These are phyloP conservation scores for Solanum chacoense DNA, from an alignment of 305 asterid species.

Conservation along the genomic window DNA sequence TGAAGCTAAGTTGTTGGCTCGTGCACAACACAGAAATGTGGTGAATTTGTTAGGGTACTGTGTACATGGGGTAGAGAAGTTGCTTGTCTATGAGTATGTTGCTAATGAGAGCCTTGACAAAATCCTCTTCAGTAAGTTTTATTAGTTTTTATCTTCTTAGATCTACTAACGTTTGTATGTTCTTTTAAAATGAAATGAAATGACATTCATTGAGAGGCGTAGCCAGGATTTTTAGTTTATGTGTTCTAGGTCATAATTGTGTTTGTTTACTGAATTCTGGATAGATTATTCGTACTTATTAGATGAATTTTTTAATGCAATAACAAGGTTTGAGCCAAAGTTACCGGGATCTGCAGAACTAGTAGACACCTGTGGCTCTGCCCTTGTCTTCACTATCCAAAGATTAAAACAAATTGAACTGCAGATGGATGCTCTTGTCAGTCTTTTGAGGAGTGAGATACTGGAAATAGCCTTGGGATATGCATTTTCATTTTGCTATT, in stretches of 20 bases:
- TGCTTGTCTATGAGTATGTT: slow-evolving; percentile 84
- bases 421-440: background rate
- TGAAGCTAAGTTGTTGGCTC: slow-evolving; percentile 78
- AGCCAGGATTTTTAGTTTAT: background rate
- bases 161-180: background rate
- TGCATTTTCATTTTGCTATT: background rate
- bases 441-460: background rate
- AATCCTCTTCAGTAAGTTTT: slow-evolving; percentile 74
- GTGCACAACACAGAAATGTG: slow-evolving; percentile 87
- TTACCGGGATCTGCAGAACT: background rate
- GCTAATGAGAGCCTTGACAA: slow-evolving; percentile 88
- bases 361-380: background rate
- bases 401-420: background rate
- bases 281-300: background rate
- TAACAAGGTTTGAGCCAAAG: background rate
- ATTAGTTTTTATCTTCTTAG: background rate
- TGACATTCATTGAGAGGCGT: background rate
- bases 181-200: background rate
- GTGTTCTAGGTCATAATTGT: background rate
- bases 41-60: slow-evolving; percentile 89
- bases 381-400: background rate
- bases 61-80: slow-evolving; percentile 47
- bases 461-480: background rate
- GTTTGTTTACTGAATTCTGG: background rate
- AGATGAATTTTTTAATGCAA: background rate